Evolutionary conservation across 352 stramenopile genomes (phyloP), one percentile per base, ranked within the genome.

Genomic region (Phytophthora hybrid): DNA sequence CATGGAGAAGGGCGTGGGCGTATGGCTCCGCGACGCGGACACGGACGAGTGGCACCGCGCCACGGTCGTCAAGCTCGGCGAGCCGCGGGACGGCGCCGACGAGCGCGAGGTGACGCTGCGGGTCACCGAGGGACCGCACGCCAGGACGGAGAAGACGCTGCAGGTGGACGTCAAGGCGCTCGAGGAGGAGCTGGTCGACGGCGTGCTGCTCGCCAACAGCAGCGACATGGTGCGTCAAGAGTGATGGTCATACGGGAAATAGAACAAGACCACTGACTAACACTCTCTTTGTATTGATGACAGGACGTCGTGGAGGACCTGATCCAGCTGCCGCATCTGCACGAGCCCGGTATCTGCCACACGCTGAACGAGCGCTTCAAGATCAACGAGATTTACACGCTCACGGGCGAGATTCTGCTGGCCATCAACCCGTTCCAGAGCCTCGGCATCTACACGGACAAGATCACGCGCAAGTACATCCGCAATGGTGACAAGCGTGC

Each of bases 321-420:
- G 63, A 98, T 98, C 76, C 89, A 92, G 69, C 74, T 99, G 16
- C 94, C 93, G 19, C 92, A 98, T 73, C 74, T 99, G 19, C 94
- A 99, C 77, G 96, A 99, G 72, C 93, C 96, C 5, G 93, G 94
- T 23, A 98, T 99, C 71, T 90, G 97, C 44, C 94, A 98, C 81
- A 97, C 89, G 49, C 73, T 98, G 18, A 93, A 94, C 53, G 87
- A 97, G 69, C 89, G 96, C 55, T 99, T 98, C 76, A 90, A 92
- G 71, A 86, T 94, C 61, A 96, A 97, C 73, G 84, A 98, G 71
- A 98, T 99, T 67, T 99, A 98, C 82, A 98, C 96, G 29, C 80
- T 94, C 34, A 96, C 88, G 62, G 82, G 84, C 55, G 88, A 95
- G 63, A 94, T 96, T 59, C 71, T 95, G 73, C 64, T 96, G 59